Evolutionary conservation across 2,329 filamentous ascomycete genomes (phyloP).

Genomic region (Aspergillus transmontanensis): DNA sequence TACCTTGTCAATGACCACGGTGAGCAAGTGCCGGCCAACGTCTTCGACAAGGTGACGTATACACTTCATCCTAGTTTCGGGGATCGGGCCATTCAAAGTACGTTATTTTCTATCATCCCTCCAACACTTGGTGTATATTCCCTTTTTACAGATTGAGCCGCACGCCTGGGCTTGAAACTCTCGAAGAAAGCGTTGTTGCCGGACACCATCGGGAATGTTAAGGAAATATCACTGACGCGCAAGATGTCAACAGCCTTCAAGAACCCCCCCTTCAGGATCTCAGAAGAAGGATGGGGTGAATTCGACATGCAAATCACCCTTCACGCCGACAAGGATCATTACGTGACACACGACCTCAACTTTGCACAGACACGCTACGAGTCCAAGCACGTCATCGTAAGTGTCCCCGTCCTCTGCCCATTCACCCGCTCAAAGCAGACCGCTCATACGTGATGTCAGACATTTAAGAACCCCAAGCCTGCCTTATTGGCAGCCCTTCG

Average conservation of each 20-base stretch:
- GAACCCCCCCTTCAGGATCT: constrained; percentile 82
- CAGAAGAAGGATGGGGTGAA: constrained; percentile 97
- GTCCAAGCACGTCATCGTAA: constrained; percentile 71
- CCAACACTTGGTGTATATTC: background rate
- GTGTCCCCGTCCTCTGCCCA: constrained; percentile 23
- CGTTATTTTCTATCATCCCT: constrained; percentile 35
- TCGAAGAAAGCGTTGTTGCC: background rate
- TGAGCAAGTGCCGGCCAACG: constrained; percentile 76
- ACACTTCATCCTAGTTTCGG: constrained; percentile 93
- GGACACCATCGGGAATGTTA: background rate
- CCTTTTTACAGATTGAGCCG: background rate
- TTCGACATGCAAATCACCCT: constrained; percentile 92
- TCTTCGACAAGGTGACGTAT: constrained; percentile 92
- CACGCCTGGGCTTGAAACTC: no score
- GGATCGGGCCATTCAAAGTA: constrained; percentile 78
- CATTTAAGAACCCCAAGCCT: constrained; percentile 91
- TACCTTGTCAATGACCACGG: constrained; percentile 83
- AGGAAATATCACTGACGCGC: constrained; percentile 7
- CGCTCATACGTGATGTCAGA: constrained; percentile 40
- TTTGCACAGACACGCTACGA: constrained; percentile 83
- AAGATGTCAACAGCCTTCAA: constrained; percentile 64
- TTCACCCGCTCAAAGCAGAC: background rate
- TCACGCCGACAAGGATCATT: constrained; percentile 83
- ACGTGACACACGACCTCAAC: constrained; percentile 86
- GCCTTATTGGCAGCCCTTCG: constrained; percentile 77